phyloP scores from a whole-genome alignment of 2,329 filamentous ascomycete genomes.

The Dendryphion nanum region DNA sequence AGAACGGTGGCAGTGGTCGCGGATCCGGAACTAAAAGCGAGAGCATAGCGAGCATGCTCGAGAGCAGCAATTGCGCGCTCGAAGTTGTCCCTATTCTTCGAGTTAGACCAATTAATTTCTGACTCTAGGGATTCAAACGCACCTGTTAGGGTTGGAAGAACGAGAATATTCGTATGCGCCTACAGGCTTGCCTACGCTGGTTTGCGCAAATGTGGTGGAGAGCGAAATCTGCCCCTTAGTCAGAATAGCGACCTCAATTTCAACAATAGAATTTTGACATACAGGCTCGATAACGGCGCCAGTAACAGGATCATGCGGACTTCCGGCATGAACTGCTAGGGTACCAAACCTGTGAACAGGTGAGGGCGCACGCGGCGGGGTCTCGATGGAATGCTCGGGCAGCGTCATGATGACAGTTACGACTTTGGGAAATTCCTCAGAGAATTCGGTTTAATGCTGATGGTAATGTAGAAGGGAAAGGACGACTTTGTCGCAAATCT shows the following conservation, averaged over 20 bases:
- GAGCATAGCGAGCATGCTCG: conserved; percentile 86
- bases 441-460: too few relatives aligned
- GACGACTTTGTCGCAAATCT: too few relatives aligned
- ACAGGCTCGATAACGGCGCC: conserved; percentile 91
- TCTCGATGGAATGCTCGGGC: conserved; percentile 61
- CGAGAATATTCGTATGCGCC: conserved; percentile 92
- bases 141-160: conserved; percentile 87
- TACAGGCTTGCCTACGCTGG: conserved; percentile 79
- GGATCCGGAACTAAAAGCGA: conserved; percentile 92
- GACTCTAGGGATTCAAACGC: conserved; percentile 2
- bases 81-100: conserved; percentile 70
- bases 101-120: conserved; percentile 13
- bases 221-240: conserved; percentile 77
- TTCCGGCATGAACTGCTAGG: conserved; percentile 88
- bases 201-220: conserved; percentile 95
- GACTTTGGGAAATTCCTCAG: too few relatives aligned
- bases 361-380: conserved; percentile 69
- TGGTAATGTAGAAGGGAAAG: too few relatives aligned
- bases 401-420: conserved; percentile 41
- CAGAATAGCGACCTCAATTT: conserved; percentile 5
- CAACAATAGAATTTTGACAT: conserved; percentile 18
- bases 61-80: conserved; percentile 87
- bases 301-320: conserved; percentile 84
- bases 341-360: conserved; percentile 85
- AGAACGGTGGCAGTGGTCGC: conserved; percentile 91